Evolutionary conservation across 2,329 filamentous ascomycete species (phyloP), one percentile per base, ranked within the genome.

Genomic region (Colletotrichum liriopes): DNA sequence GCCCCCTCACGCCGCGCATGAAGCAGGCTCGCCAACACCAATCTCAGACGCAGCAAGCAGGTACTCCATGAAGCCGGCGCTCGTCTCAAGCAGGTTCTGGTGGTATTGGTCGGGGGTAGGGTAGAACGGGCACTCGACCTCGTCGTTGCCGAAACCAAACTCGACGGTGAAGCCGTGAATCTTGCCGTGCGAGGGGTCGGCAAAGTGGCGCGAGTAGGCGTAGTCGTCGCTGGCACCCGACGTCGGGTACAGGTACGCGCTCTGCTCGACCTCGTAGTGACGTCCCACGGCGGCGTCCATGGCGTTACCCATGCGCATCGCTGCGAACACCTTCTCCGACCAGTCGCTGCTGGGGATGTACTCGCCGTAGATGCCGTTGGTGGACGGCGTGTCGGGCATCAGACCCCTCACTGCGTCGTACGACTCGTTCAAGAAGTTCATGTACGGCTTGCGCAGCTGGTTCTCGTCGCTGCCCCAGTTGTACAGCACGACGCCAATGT

Each of bases 401-500:
- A 86, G 77, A 39, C 88, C 88, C 20, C 88, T 85, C 58, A 84
- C 83, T 65, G 84, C 84, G 68, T 90, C 85, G 71, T 86, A 91
- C 5, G 83, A 78, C 2, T 80, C 65, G 82, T 90, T 90, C 35
- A 82, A 77, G 78, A 90, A 89, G 79, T 84, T 90, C 83, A 87
- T 86, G 60, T 74, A 74, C 0, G 84, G 76, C 56, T 83, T 82
- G 0, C 78, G 82, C 63, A 79, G 80, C 78, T 90, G 88, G 68
- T 85, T 81, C 58, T 86, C 82, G 74, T 90, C 88, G 73, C 88
- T 86, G 29, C 89, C 88, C 88, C 88, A 91, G 66, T 82, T 84
- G 79, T 90, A 90, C 18, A 91, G 79, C 66, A 74, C 63, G 14
- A 65, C 65, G 2, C 86, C 87, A 0, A 83, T 82, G 37, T 83